These are phyloP conservation scores for Populus tremula DNA, from an alignment of 345 rosid genomes.

Conservation along the genomic window DNA sequence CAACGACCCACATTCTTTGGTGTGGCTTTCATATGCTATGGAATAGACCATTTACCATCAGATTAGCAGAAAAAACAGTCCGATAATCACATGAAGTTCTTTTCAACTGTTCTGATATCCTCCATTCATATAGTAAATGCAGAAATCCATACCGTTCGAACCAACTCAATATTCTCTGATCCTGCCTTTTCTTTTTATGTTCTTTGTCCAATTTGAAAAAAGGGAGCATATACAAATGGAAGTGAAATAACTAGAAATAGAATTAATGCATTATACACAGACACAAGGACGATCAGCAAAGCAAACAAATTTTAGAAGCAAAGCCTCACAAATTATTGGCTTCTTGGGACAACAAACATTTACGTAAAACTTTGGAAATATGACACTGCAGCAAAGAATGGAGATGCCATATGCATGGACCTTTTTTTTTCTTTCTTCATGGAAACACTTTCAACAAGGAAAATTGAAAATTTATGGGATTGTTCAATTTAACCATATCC, in stretches of 20 bases:
- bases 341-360: not conserved
- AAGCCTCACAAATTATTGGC: not conserved
- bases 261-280: not conserved
- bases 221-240: not conserved
- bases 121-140: not conserved
- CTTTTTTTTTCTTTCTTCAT: not conserved
- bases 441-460: not conserved
- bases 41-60: not conserved
- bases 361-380: not conserved
- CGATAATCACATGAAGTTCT: not conserved
- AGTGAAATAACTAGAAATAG: not conserved
- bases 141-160: not conserved
- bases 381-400: not conserved
- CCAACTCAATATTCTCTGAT: not conserved
- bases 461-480: not conserved
- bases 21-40: not conserved
- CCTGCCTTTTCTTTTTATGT: not conserved
- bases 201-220: not conserved
- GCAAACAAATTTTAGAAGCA: not conserved
- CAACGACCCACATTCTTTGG: not conserved
- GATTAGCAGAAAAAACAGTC: not conserved
- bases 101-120: not conserved
- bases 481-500: not conserved
- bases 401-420: not conserved
- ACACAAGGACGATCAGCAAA: not conserved